Evolutionary conservation across 768 basidiomycete species (phyloP).

Genomic region (Auriscalpium orientale): DNA sequence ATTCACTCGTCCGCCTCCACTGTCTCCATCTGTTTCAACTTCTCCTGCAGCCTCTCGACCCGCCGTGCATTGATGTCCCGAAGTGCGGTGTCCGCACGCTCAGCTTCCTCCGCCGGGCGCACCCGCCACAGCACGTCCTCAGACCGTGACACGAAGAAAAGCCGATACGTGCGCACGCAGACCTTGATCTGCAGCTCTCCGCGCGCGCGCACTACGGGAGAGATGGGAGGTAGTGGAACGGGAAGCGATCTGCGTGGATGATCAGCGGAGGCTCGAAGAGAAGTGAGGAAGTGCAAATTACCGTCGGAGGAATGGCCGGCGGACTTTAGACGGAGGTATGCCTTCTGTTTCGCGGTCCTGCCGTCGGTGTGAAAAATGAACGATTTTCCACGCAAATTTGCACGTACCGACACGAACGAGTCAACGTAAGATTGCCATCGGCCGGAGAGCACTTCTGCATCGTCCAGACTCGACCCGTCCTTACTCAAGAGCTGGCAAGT

Average conservation of each 20-base stretch:
- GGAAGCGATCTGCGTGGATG: slow-evolving; percentile 31
- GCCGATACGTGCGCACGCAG: slow-evolving; percentile 72
- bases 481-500: slow-evolving; percentile 74
- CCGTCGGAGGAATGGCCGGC: slow-evolving; percentile 62
- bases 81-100: slow-evolving; percentile 16
- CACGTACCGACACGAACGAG: slow-evolving; percentile 58
- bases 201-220: slow-evolving; percentile 16
- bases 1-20: too few relatives aligned
- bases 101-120: slow-evolving; percentile 33
- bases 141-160: slow-evolving; percentile 70
- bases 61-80: slow-evolving; percentile 12
- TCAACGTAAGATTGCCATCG: slow-evolving; percentile 79
- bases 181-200: slow-evolving; percentile 77
- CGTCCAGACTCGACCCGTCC: slow-evolving; percentile 68
- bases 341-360: slow-evolving; percentile 50
- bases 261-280: slow-evolving; percentile 27
- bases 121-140: slow-evolving; percentile 57
- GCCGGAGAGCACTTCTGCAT: slow-evolving; percentile 67
- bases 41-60: too few relatives aligned
- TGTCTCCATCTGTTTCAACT: too few relatives aligned
- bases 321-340: slow-evolving; percentile 37
- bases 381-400: neutral
- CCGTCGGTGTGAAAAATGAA: slow-evolving; percentile 18
- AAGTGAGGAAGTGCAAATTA: slow-evolving; percentile 22
- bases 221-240: slow-evolving; percentile 10